Evolutionary conservation across 1,284 basidiomycete genomes (phyloP).

Genomic region (Irpex sp.): DNA sequence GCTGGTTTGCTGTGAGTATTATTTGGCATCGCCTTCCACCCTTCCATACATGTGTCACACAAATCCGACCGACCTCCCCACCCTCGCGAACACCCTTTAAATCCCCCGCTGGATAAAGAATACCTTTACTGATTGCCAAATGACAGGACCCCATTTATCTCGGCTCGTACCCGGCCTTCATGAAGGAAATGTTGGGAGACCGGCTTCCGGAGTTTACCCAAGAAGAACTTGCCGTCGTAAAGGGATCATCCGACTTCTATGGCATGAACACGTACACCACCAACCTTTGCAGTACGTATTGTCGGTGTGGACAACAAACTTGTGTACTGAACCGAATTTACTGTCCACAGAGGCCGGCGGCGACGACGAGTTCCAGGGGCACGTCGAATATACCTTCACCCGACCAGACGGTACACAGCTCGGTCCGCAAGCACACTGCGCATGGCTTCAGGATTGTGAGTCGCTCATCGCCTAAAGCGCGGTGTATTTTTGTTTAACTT

Average conservation of each 20-base stretch:
- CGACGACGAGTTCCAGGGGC: constrained; percentile 63
- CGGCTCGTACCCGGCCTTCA: constrained; percentile 63
- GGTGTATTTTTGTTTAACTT: background rate
- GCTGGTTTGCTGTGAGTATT: constrained; percentile 57
- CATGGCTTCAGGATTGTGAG: constrained; percentile 64
- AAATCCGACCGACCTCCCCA: background rate
- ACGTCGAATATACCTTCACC: constrained; percentile 57
- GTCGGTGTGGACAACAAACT: no score
- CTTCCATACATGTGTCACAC: background rate
- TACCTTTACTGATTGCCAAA: background rate
- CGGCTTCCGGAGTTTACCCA: constrained; percentile 64
- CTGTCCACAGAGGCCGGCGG: constrained; percentile 48
- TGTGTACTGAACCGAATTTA: background rate
- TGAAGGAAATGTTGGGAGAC: constrained; percentile 58
- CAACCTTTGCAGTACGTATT: constrained; percentile 56
- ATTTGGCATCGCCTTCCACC: background rate
- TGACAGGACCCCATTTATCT: constrained; percentile 68
- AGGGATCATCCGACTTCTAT: constrained; percentile 70
- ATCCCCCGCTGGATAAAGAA: background rate
- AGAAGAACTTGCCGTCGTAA: constrained; percentile 59
- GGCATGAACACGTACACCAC: constrained; percentile 75
- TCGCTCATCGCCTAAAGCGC: background rate
- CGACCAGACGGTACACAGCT: constrained; percentile 64
- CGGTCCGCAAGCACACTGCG: constrained; percentile 62
- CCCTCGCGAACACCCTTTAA: no score